Conservation (phyloP, 441 rosid species). For the Raphanus hybrid region DNA sequence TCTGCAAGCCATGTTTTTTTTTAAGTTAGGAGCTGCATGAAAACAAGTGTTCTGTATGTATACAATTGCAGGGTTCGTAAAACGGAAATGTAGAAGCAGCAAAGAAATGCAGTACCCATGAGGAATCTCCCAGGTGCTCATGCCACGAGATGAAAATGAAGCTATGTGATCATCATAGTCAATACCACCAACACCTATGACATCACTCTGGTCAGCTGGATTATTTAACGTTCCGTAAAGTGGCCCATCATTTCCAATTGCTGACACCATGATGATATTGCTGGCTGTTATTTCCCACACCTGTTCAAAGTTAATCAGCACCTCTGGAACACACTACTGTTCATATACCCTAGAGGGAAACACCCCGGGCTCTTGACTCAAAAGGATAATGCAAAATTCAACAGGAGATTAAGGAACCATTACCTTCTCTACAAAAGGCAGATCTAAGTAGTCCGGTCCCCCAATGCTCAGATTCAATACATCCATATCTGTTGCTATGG, state of each 20-base stretch:
- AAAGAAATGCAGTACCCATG: conserved; percentile 70
- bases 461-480: conserved; percentile 98
- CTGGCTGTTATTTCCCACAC: conserved; percentile 99
- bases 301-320: conserved; percentile 51
- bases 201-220: conserved; percentile 99
- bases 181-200: conserved; percentile 98
- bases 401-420: conserved; percentile 19
- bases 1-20: conserved; percentile 44
- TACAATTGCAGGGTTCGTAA: neutral
- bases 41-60: neutral
- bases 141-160: conserved; percentile 98
- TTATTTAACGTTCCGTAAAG: conserved; percentile 99
- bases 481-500: conserved; percentile 93
- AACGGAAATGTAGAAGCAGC: conserved; percentile 3
- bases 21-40: neutral
- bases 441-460: conserved; percentile 99
- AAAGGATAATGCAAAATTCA: conserved; percentile 25
- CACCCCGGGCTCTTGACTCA: conserved; percentile 17
- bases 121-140: conserved; percentile 99
- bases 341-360: conserved; percentile 21
- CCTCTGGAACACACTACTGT: conserved; percentile 13
- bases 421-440: conserved; percentile 98
- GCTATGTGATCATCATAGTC: conserved; percentile 98
- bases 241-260: conserved; percentile 99
- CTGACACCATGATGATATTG: conserved; percentile 98